Conservation (phyloP, 2,329 filamentous ascomycete genomes). For the Thelonectria rubi region DNA sequence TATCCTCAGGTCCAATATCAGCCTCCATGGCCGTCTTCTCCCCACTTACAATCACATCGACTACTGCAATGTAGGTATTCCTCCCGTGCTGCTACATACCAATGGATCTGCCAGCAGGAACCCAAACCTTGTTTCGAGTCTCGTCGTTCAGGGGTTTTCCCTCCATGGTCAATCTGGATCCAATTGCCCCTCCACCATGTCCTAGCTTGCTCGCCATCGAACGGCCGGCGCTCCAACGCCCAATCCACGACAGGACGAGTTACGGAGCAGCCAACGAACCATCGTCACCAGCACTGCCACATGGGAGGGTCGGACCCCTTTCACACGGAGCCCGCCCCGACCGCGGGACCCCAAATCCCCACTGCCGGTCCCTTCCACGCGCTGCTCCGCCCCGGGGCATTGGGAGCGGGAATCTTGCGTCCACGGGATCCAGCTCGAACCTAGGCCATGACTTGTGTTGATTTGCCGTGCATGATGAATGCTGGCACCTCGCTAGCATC, state of each 20-base stretch:
- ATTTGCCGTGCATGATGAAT: slow-evolving; percentile 7
- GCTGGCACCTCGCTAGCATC: slow-evolving; percentile 5
- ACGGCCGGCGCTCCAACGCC: not conserved
- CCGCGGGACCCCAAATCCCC: slow-evolving; percentile 7
- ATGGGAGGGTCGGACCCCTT: slow-evolving; percentile 18
- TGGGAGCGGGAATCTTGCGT: not conserved
- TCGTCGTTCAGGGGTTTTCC: not conserved
- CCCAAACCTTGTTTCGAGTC: not conserved
- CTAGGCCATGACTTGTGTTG: not conserved
- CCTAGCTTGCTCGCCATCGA: not conserved
- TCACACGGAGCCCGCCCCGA: not conserved
- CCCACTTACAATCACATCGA: not conserved
- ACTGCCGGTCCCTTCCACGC: not conserved
- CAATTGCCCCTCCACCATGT: not conserved
- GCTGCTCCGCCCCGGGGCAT: not conserved
- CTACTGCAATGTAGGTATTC: slow-evolving; percentile 4
- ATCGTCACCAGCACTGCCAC: slow-evolving; percentile 28
- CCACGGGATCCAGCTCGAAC: slow-evolving; percentile 8
- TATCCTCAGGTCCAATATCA: not conserved
- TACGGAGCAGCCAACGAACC: slow-evolving; percentile 26
- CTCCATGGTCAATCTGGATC: slow-evolving; percentile 3
- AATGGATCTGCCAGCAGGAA: not conserved
- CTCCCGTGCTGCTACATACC: not conserved
- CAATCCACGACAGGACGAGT: not conserved
- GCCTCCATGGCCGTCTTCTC: not conserved